phyloP scores from a whole-genome alignment of 371 early-diverging fungal genomes.

The Mitosporidium daphniae region DNA sequence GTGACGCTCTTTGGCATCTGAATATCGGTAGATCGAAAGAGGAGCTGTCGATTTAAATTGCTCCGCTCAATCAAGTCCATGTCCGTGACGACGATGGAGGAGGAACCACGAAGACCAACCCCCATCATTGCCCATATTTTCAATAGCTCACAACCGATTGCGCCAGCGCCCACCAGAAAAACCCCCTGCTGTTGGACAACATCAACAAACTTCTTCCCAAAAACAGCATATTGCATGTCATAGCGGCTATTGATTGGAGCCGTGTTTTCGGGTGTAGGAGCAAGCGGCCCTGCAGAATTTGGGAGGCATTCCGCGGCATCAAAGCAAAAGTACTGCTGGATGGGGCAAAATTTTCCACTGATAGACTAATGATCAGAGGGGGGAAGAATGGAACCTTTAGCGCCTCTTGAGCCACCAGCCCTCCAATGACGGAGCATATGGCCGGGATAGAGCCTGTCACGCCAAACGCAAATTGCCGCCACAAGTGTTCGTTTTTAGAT shows the following conservation, averaged over 20 bases:
- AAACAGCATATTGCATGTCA: constrained; percentile 67
- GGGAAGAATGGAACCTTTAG: too few relatives aligned
- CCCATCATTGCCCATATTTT: constrained; percentile 99
- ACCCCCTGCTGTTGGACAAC: constrained; percentile 42
- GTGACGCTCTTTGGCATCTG: constrained; percentile 66
- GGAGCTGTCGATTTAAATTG: constrained; percentile 88
- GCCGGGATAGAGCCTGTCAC: too few relatives aligned
- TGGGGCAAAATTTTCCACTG: constrained; percentile 82
- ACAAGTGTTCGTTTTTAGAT: too few relatives aligned
- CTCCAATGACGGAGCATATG: constrained; percentile 86
- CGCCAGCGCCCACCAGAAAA: constrained; percentile 96
- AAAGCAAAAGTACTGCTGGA: constrained; percentile 81
- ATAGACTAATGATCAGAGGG: too few relatives aligned
- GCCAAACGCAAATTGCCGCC: too few relatives aligned
- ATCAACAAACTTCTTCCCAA: constrained; percentile 58
- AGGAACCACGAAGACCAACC: constrained; percentile 43
- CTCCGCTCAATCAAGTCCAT: constrained; percentile 96
- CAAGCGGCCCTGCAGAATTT: constrained; percentile 7
- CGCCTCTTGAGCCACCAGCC: constrained; percentile 93
- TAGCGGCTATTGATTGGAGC: constrained; percentile 37
- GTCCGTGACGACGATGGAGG: constrained; percentile 66
- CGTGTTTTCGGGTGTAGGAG: constrained; percentile 24
- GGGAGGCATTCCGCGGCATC: constrained; percentile 82
- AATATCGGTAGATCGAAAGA: constrained; percentile 69
- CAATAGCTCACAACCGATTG: constrained; percentile 99